phyloP scores from a whole-genome alignment of 805 yeast genomes.

The Millerago galiae region DNA sequence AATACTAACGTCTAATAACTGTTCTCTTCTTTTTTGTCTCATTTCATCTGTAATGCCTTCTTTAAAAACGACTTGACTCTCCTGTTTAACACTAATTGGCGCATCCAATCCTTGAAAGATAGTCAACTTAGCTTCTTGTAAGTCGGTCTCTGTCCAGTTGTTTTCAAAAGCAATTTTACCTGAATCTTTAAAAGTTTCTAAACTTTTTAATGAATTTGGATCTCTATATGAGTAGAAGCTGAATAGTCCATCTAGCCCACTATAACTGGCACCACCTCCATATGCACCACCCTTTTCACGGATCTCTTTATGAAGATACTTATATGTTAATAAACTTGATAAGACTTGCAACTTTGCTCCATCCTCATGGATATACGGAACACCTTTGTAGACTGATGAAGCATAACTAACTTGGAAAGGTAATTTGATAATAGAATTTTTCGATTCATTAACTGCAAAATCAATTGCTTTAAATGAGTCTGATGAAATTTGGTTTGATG shows the following conservation, averaged over 20 bases:
- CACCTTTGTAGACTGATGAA: slow-evolving; percentile 60
- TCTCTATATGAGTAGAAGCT: slow-evolving; percentile 89
- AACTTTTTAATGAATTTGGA: slow-evolving; percentile 74
- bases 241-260: slow-evolving; percentile 73
- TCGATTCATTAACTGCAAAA: slow-evolving; percentile 15
- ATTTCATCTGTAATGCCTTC: slow-evolving; percentile 70
- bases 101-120: slow-evolving; percentile 91
- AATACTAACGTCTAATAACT: slow-evolving; percentile 58
- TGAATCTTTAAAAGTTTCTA: slow-evolving; percentile 49
- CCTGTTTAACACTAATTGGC: slow-evolving; percentile 73
- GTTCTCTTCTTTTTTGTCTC: slow-evolving; percentile 75
- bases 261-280: slow-evolving; percentile 89
- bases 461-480: slow-evolving; percentile 7
- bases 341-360: slow-evolving; percentile 83
- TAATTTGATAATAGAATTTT: slow-evolving; percentile 50
- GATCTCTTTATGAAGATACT: slow-evolving; percentile 79
- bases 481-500: slow-evolving; percentile 9
- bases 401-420: slow-evolving; percentile 90
- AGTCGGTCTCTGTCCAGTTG: slow-evolving; percentile 54
- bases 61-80: slow-evolving; percentile 62
- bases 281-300: slow-evolving; percentile 97
- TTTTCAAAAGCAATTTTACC: slow-evolving; percentile 41
- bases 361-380: slow-evolving; percentile 59
- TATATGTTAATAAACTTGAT: slow-evolving; percentile 74
- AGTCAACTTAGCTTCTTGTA: slow-evolving; percentile 85